A percentile compares a stretch with the other conserved stretches of the same genome.
These are phyloP conservation scores for Mortierella sp. DNA, from an alignment of 371 early-diverging fungal genomes.

Conservation along the genomic window DNA sequence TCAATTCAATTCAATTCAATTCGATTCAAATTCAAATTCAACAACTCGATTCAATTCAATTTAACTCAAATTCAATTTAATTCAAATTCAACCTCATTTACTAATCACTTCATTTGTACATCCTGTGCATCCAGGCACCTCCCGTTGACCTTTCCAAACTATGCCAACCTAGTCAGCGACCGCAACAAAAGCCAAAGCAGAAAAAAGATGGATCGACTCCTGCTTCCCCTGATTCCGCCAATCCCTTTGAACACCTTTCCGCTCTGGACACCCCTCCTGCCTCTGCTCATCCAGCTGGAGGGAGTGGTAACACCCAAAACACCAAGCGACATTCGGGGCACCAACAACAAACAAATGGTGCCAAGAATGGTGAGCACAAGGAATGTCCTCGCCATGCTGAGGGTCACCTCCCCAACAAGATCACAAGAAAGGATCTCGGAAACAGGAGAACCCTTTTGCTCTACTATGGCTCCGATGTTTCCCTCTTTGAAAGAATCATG, in stretches of 20 bases:
- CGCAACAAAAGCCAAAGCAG: slow-evolving; percentile 1
- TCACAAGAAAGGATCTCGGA: slow-evolving; percentile 37
- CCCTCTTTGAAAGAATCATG: slow-evolving; percentile 41
- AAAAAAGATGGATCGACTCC: neutral
- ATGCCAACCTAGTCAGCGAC: slow-evolving; percentile 5
- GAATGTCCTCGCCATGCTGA: slow-evolving; percentile 50
- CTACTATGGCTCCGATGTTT: slow-evolving; percentile 42
- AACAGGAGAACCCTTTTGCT: slow-evolving; percentile 21
- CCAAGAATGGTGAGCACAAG: slow-evolving; percentile 17
- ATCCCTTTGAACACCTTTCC: slow-evolving; percentile 18
- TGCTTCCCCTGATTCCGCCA: neutral
- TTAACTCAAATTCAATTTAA: no score
- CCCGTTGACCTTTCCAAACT: slow-evolving; percentile 37
- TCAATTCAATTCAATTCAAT: no score
- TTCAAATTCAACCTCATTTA: no score
- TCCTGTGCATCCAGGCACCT: slow-evolving; percentile 17
- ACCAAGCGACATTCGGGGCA: neutral
- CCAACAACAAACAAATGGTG: neutral
- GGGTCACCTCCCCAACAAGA: slow-evolving; percentile 33
- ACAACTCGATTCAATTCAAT: no score
- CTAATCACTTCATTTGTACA: neutral
- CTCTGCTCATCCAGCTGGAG: neutral
- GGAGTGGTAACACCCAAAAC: neutral
- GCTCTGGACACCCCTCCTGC: slow-evolving; percentile 9
- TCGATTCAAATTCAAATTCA: no score